phyloP scores from a whole-genome alignment of 148 eudicot species.

The Rhododendron simsii region DNA sequence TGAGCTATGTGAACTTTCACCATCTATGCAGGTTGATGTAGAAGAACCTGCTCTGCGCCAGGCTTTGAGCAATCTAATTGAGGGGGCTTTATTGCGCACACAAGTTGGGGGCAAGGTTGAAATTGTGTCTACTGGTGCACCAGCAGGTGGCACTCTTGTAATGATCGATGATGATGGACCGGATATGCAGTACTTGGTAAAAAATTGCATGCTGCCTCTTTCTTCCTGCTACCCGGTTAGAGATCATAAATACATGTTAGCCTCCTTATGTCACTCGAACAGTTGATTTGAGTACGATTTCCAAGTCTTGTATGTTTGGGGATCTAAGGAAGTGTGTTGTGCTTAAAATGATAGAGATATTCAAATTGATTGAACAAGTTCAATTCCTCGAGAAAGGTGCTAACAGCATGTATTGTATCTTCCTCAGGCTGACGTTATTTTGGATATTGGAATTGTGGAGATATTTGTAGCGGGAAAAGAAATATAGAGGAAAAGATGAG shows the following conservation, averaged over 20 bases:
- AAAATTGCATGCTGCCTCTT: neutral
- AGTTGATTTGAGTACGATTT: neutral
- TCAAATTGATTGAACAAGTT: neutral
- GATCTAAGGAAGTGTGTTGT: neutral
- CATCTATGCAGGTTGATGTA: slow-evolving; percentile 51
- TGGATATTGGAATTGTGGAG: neutral
- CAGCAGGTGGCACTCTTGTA: slow-evolving; percentile 92
- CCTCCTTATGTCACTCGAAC: neutral
- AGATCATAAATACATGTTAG: neutral
- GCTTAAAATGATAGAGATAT: neutral
- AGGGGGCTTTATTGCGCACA: slow-evolving; percentile 86
- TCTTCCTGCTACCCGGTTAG: neutral
- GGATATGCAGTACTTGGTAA: slow-evolving; percentile 98
- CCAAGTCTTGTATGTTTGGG: neutral
- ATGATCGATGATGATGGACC: slow-evolving; percentile 95
- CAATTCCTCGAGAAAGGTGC: neutral
- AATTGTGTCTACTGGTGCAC: slow-evolving; percentile 71
- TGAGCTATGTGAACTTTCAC: slow-evolving; percentile 48
- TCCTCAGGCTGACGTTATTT: neutral
- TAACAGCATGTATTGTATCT: neutral
- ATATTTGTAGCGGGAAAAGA: neutral
- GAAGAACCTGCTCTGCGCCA: slow-evolving; percentile 93
- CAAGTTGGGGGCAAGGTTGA: slow-evolving; percentile 75
- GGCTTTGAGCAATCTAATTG: slow-evolving; percentile 89
- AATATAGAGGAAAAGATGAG: neutral